Conservation (phyloP, 2,329 filamentous ascomycete species). For the Xylariaceae sp. region DNA sequence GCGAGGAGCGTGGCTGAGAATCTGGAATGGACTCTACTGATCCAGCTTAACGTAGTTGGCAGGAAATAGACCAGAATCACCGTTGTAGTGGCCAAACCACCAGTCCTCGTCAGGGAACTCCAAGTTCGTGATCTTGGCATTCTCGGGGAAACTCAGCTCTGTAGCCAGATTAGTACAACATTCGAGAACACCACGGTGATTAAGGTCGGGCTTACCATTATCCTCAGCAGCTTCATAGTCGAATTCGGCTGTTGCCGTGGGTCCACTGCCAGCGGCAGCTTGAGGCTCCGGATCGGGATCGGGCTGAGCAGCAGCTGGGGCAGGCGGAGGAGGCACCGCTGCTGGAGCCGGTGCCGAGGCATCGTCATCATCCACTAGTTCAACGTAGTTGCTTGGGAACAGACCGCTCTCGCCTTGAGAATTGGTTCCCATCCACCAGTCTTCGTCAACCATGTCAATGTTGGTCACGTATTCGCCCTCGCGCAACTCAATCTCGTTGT, state of each 20-base stretch:
- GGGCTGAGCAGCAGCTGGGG: slow-evolving; percentile 29
- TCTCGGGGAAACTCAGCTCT: slow-evolving; percentile 81
- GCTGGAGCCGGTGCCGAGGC: slow-evolving; percentile 33
- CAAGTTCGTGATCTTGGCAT: slow-evolving; percentile 74
- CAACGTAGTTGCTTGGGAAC: slow-evolving; percentile 97
- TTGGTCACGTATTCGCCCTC: slow-evolving; percentile 87
- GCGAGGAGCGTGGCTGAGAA: too few species aligned
- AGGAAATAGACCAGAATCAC: slow-evolving; percentile 78
- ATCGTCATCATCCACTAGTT: slow-evolving; percentile 65
- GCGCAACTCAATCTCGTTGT: slow-evolving; percentile 87
- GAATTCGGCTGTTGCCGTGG: slow-evolving; percentile 80
- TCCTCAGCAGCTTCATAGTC: slow-evolving; percentile 98
- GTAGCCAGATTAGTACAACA: slow-evolving; percentile 32
- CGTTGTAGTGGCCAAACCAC: slow-evolving; percentile 89
- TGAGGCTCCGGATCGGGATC: slow-evolving; percentile 33
- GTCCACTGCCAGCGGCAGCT: slow-evolving; percentile 38
- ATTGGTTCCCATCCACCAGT: slow-evolving; percentile 99
- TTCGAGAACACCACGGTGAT: background rate
- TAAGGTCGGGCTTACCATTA: slow-evolving; percentile 54
- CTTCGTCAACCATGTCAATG: slow-evolving; percentile 95
- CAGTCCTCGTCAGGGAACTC: slow-evolving; percentile 98
- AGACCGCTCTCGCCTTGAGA: slow-evolving; percentile 76
- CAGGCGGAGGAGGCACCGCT: slow-evolving; percentile 30
- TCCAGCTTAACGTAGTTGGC: slow-evolving; percentile 65
- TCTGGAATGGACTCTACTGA: slow-evolving; percentile 23